phyloP scores from a whole-genome alignment of 768 basidiomycete species.

The Hydnomerulius pinastri region DNA sequence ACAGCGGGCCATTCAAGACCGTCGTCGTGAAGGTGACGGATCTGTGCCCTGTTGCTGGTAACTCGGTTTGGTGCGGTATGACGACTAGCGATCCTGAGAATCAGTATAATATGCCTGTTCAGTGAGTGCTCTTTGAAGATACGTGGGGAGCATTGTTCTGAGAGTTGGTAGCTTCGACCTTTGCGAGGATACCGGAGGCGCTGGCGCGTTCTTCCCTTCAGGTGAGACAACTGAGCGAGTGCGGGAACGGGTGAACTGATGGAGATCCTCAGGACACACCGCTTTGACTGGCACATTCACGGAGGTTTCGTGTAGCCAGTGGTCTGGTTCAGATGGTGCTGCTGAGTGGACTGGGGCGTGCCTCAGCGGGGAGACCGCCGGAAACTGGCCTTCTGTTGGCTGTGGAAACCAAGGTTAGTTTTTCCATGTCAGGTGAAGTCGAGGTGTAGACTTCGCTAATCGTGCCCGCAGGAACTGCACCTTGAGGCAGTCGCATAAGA shows the following conservation, averaged over 20 bases:
- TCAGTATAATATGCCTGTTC: no score
- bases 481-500: no score
- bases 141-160: slow-evolving; percentile 26
- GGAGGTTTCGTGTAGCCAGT: slow-evolving; percentile 58
- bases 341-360: slow-evolving; percentile 52
- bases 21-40: slow-evolving; percentile 56
- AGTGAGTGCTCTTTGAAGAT: no score
- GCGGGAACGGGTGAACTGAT: not conserved
- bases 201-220: slow-evolving; percentile 55
- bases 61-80: no score
- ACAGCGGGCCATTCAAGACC: slow-evolving; percentile 53
- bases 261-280: slow-evolving; percentile 35
- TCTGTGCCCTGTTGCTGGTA: no score
- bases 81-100: no score
- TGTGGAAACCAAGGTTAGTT: not conserved
- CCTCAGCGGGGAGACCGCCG: slow-evolving; percentile 35
- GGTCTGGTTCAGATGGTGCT: slow-evolving; percentile 57
- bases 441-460: not conserved
- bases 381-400: not conserved
- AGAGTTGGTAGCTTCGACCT: slow-evolving; percentile 52
- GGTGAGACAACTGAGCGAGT: slow-evolving; percentile 14
- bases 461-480: no score
- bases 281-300: slow-evolving; percentile 54
- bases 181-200: slow-evolving; percentile 55
- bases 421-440: not conserved